Evolutionary conservation across 2,329 filamentous ascomycete genomes (phyloP).

Genomic region (Diaporthe ilicicola): DNA sequence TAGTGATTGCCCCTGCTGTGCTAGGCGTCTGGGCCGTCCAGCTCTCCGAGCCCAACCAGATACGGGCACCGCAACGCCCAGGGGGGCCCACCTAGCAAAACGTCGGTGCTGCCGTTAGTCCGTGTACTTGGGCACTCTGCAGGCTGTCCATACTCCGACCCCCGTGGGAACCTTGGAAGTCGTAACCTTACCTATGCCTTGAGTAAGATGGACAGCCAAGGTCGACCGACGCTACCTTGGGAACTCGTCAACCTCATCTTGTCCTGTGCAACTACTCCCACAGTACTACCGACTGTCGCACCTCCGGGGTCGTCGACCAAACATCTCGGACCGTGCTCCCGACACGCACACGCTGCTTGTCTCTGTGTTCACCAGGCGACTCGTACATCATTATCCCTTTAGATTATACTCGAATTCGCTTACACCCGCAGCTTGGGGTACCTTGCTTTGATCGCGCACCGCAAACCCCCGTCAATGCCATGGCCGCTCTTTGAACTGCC

Average conservation of each 20-base stretch:
- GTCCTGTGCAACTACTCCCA: not conserved
- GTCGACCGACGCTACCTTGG: not conserved
- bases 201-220: not conserved
- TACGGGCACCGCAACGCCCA: conserved; percentile 4
- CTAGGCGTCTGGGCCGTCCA: not conserved
- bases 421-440: conserved; percentile 20
- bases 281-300: conserved; percentile 19
- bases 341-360: not conserved
- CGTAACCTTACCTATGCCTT: not conserved
- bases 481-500: conserved; percentile 30
- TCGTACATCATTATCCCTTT: conserved; percentile 22
- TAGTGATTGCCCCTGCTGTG: not conserved
- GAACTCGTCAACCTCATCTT: conserved; percentile 7
- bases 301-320: conserved; percentile 18
- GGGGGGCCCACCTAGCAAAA: conserved; percentile 15
- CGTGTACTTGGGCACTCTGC: not conserved
- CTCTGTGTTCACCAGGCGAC: conserved; percentile 1
- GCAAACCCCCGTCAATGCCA: conserved; percentile 19
- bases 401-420: conserved; percentile 26
- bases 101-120: conserved; percentile 23
- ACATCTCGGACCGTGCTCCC: conserved; percentile 18
- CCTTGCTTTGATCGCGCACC: conserved; percentile 14
- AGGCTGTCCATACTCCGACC: not conserved
- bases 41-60: conserved; percentile 16
- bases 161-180: not conserved